Percentiles rank a stretch among this genome's conserved stretches.
Conservation (phyloP, 345 rosid genomes). For the Abelmoschus esculentus region DNA sequence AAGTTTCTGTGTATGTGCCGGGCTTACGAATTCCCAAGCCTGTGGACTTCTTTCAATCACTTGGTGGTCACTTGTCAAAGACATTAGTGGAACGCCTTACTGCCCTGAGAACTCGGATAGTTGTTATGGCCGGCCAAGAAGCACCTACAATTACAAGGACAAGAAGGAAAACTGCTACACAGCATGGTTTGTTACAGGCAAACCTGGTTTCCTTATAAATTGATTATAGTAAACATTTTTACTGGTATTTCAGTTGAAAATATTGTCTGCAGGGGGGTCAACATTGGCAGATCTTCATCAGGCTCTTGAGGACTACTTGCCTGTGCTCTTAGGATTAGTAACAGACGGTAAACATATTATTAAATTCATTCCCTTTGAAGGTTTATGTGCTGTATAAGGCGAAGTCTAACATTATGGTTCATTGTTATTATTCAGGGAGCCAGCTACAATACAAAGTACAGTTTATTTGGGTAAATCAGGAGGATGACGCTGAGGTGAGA, state of each 20-base stretch:
- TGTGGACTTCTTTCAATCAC: conserved; percentile 64
- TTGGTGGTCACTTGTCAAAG: conserved; percentile 66
- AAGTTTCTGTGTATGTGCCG: conserved; percentile 80
- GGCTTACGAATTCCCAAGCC: conserved; percentile 92
- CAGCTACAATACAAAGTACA: conserved; percentile 70
- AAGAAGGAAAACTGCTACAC: conserved; percentile 84
- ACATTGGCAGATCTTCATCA: conserved; percentile 90
- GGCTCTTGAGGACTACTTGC: conserved; percentile 96
- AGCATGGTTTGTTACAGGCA: conserved; percentile 59
- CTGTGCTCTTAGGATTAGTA: conserved; percentile 79
- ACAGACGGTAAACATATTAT: conserved; percentile 56
- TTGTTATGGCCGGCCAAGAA: conserved; percentile 98
- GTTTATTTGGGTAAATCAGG: conserved; percentile 91
- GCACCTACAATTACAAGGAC: conserved; percentile 90
- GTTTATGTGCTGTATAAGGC: conserved; percentile 8
- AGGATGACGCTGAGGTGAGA: conserved; percentile 85
- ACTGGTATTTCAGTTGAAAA: conserved; percentile 17
- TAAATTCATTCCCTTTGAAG: not conserved
- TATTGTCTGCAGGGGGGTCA: conserved; percentile 62
- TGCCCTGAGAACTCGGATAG: conserved; percentile 86
- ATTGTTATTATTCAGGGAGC: conserved; percentile 39
- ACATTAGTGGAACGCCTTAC: conserved; percentile 68
- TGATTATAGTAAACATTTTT: not conserved
- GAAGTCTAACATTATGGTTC: conserved; percentile 8
- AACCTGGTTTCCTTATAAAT: not conserved